Evolutionary conservation across 177 flowering plant species (phyloP).

Genomic region (Vitis hybrid): DNA sequence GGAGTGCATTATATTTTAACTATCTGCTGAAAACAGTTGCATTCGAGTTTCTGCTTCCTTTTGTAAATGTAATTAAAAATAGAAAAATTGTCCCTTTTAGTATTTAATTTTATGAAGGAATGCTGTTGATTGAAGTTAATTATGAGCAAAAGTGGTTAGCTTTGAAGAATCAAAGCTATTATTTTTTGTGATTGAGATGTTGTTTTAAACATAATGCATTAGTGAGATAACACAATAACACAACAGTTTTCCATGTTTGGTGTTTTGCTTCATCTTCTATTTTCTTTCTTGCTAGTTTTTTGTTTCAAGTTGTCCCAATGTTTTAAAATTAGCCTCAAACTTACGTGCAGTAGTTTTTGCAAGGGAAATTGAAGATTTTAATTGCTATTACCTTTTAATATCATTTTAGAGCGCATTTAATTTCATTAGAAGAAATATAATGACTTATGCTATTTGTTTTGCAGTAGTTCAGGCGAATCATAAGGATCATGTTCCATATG

Average conservation of each 20-base stretch:
- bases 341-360: too few species aligned
- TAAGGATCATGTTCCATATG: slow-evolving; percentile 59
- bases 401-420: too few species aligned
- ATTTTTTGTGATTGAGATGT: background rate
- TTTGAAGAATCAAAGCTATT: background rate
- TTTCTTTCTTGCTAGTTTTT: too few species aligned
- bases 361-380: too few species aligned
- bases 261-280: too few species aligned
- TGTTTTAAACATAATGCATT: background rate
- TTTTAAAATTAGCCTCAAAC: too few species aligned
- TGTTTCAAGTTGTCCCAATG: too few species aligned
- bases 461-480: slow-evolving; percentile 51
- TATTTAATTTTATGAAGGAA: background rate
- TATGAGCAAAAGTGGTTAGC: background rate
- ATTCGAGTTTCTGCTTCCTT: background rate
- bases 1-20: background rate
- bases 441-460: slow-evolving; percentile 22
- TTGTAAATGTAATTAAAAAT: background rate
- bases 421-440: background rate
- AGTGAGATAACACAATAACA: too few species aligned
- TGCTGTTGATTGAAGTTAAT: background rate
- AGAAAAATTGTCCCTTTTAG: background rate
- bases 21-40: background rate
- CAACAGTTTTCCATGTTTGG: too few species aligned
- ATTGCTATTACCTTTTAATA: too few species aligned